Evolutionary conservation across 1,284 basidiomycete species (phyloP).

Genomic region (Hymenochaete sp.): DNA sequence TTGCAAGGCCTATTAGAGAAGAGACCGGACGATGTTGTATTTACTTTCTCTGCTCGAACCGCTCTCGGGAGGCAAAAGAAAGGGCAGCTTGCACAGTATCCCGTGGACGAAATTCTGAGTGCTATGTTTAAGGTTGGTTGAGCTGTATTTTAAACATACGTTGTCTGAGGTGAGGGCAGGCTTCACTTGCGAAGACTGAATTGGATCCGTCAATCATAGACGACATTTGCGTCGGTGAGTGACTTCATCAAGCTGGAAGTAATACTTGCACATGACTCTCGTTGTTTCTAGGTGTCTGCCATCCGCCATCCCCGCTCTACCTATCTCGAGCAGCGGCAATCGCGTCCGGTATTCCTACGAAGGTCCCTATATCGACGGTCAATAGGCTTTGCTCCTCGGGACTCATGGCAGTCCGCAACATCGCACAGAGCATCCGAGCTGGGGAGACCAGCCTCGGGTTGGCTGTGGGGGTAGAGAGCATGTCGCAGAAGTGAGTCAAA

Average conservation of each 20-base stretch:
- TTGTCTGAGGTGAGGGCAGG: slow-evolving; percentile 26
- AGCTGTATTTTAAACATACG: slow-evolving; percentile 12
- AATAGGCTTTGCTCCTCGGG: slow-evolving; percentile 82
- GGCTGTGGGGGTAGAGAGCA: slow-evolving; percentile 77
- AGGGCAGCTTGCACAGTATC: slow-evolving; percentile 69
- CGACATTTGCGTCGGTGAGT: slow-evolving; percentile 72
- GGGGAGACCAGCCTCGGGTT: slow-evolving; percentile 67
- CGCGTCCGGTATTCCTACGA: slow-evolving; percentile 71
- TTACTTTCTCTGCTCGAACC: slow-evolving; percentile 78
- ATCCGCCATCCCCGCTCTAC: slow-evolving; percentile 77
- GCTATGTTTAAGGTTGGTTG: slow-evolving; percentile 53
- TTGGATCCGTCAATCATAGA: slow-evolving; percentile 57
- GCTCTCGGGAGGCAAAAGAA: slow-evolving; percentile 72
- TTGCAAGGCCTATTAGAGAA: slow-evolving; percentile 42
- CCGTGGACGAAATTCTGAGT: slow-evolving; percentile 65
- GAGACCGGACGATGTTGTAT: slow-evolving; percentile 73
- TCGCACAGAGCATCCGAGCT: slow-evolving; percentile 70
- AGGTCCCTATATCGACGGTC: slow-evolving; percentile 71
- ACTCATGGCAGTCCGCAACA: slow-evolving; percentile 73
- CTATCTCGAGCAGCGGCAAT: slow-evolving; percentile 71
- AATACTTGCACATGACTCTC: slow-evolving; percentile 2
- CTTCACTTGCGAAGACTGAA: slow-evolving; percentile 37
- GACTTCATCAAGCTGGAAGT: not conserved
- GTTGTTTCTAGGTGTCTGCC: slow-evolving; percentile 54
- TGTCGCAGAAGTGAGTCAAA: slow-evolving; percentile 63